Evolutionary conservation across 2,329 filamentous ascomycete species (phyloP).

Genomic region (Colletotrichum melonis): DNA sequence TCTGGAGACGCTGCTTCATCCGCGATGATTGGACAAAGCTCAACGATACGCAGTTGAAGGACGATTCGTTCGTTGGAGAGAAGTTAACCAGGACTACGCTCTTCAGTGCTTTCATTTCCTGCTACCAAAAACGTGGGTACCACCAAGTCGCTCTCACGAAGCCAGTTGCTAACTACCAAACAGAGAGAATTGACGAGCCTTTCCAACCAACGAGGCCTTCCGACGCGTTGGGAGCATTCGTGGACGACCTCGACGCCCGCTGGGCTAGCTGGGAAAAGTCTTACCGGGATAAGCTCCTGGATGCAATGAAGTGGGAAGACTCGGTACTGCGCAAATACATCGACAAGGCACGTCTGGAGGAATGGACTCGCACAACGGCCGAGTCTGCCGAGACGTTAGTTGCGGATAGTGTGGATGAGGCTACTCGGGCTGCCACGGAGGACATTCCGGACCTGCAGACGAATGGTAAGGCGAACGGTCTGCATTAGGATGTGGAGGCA

Average conservation of each 20-base stretch:
- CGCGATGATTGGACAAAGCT: slow-evolving; percentile 86
- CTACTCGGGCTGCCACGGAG: slow-evolving; percentile 25
- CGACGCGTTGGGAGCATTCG: slow-evolving; percentile 69
- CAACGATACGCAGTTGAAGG: slow-evolving; percentile 81
- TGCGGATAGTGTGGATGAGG: slow-evolving; percentile 45
- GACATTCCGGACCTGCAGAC: slow-evolving; percentile 17
- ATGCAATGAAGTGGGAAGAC: slow-evolving; percentile 81
- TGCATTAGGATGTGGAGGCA: slow-evolving; percentile 9
- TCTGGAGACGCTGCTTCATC: slow-evolving; percentile 90
- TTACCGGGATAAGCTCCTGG: slow-evolving; percentile 73
- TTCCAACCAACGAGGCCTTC: slow-evolving; percentile 62
- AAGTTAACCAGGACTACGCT: slow-evolving; percentile 74
- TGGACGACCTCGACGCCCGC: slow-evolving; percentile 70
- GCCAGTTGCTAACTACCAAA: slow-evolving; percentile 41
- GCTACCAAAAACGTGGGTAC: slow-evolving; percentile 69
- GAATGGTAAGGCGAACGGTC: slow-evolving; percentile 35
- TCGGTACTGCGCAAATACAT: slow-evolving; percentile 72
- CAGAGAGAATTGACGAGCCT: slow-evolving; percentile 55
- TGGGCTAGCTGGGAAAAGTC: slow-evolving; percentile 70
- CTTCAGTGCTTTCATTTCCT: slow-evolving; percentile 73
- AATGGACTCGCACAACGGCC: slow-evolving; percentile 67
- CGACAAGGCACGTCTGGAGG: slow-evolving; percentile 74
- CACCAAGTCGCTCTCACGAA: slow-evolving; percentile 31
- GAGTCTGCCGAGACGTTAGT: slow-evolving; percentile 51
- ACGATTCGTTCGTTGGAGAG: slow-evolving; percentile 74